Percentiles rank a stretch among this genome's conserved stretches.
Conservation (phyloP, 2,329 filamentous ascomycete genomes). For the Aspergillus sergii region DNA sequence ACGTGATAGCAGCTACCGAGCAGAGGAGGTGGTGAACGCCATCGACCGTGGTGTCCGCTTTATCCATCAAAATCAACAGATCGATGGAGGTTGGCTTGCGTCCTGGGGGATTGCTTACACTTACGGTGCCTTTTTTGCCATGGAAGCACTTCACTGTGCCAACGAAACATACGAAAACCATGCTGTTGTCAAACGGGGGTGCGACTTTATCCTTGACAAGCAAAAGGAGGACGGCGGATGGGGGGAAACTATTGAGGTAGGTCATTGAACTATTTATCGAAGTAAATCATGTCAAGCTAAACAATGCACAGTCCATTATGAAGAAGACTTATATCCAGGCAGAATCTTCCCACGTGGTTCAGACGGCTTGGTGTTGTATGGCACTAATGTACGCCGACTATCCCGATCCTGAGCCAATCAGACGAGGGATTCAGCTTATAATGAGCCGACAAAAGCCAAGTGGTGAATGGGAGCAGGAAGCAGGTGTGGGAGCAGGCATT, state of each 20-base stretch:
- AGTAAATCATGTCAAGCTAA: not conserved
- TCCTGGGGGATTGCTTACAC: slow-evolving; percentile 1
- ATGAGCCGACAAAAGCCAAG: slow-evolving; percentile 10
- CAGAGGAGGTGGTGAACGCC: not conserved
- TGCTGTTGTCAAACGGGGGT: not conserved
- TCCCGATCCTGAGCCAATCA: slow-evolving; percentile 1
- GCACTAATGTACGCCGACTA: not conserved
- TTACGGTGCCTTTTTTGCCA: not conserved
- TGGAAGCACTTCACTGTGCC: not conserved
- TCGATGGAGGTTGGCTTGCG: not conserved
- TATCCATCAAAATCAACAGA: not conserved
- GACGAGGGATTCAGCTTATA: slow-evolving; percentile 1
- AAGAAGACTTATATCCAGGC: not conserved
- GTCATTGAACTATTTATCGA: not conserved
- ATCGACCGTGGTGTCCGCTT: not conserved
- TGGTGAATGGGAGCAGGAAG: slow-evolving; percentile 14
- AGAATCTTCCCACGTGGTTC: not conserved
- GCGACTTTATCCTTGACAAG: not conserved
- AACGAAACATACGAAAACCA: not conserved
- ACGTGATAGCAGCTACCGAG: not conserved
- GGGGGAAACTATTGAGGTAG: slow-evolving; percentile 1
- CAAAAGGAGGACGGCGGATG: not conserved
- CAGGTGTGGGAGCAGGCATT: slow-evolving; percentile 4
- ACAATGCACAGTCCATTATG: not conserved
- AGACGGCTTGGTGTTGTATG: not conserved